Evolutionary conservation across 768 basidiomycete species (phyloP).

Genomic region (Leccinum obscurum): DNA sequence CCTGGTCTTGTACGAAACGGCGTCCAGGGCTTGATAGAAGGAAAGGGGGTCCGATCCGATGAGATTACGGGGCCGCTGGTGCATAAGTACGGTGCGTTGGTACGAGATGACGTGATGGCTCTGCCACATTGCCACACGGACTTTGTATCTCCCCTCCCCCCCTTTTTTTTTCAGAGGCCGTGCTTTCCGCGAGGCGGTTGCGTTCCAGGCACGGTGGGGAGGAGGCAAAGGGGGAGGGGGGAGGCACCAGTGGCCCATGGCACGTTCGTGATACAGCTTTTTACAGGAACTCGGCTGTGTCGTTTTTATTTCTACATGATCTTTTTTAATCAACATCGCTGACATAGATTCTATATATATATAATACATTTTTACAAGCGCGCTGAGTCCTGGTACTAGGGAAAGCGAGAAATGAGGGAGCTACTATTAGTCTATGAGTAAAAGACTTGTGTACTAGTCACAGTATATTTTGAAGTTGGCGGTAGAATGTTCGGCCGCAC

Average conservation of each 20-base stretch:
- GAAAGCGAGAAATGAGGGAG: no score
- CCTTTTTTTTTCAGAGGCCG: not conserved
- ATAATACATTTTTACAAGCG: no score
- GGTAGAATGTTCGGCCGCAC: no score
- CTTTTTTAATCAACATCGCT: not conserved
- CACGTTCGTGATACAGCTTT: not conserved
- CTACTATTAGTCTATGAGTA: no score
- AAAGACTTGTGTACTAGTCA: no score
- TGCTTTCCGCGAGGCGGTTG: not conserved
- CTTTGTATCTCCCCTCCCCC: not conserved
- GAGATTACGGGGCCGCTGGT: not conserved
- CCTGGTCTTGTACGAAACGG: conserved; percentile 22
- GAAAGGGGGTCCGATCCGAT: not conserved
- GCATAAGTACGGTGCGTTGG: no score
- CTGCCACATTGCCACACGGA: not conserved
- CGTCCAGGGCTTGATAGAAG: not conserved
- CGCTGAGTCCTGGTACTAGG: no score
- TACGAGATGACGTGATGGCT: not conserved
- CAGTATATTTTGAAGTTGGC: no score
- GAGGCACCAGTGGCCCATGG: no score
- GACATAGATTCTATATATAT: no score
- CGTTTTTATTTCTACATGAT: not conserved
- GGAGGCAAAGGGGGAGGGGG: not conserved
- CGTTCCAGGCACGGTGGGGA: not conserved
- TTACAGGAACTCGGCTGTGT: not conserved